These are phyloP conservation scores for Fraxinus paxiana DNA, from an alignment of 305 asterid genomes.

Conservation along the genomic window DNA sequence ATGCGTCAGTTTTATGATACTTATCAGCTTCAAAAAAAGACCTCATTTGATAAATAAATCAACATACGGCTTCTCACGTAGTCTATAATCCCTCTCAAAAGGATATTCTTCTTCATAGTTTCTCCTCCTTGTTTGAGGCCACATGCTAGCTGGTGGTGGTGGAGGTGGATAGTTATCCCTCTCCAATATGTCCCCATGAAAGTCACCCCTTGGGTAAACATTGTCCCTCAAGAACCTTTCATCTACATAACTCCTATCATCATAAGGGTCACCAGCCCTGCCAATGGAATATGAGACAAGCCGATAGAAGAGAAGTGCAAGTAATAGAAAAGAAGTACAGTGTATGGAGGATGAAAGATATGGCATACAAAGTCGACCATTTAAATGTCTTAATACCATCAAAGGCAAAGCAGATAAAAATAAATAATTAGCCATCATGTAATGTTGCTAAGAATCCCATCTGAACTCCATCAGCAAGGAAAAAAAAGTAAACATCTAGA, in stretches of 20 bases:
- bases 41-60: constrained; percentile 37
- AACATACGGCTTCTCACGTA: constrained; percentile 72
- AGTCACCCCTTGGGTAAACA: constrained; percentile 64
- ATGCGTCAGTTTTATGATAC: constrained; percentile 34
- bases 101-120: constrained; percentile 74
- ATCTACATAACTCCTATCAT: constrained; percentile 83
- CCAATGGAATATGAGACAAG: constrained; percentile 42
- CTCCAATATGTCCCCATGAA: constrained; percentile 70
- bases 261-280: constrained; percentile 88
- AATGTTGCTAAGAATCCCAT: constrained; percentile 18
- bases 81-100: constrained; percentile 71
- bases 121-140: constrained; percentile 85
- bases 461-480: constrained; percentile 17
- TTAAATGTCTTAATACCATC: not conserved
- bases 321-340: constrained; percentile 22
- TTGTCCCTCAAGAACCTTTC: constrained; percentile 85
- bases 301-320: constrained; percentile 32
- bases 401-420: not conserved
- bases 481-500: constrained; percentile 13
- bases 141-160: constrained; percentile 58
- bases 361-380: not conserved
- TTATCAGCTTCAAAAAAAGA: constrained; percentile 39
- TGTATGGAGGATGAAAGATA: not conserved
- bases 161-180: constrained; percentile 77
- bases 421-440: not conserved